Evolutionary conservation across 768 basidiomycete genomes (phyloP).

Genomic region (Termitomyces titanicus): DNA sequence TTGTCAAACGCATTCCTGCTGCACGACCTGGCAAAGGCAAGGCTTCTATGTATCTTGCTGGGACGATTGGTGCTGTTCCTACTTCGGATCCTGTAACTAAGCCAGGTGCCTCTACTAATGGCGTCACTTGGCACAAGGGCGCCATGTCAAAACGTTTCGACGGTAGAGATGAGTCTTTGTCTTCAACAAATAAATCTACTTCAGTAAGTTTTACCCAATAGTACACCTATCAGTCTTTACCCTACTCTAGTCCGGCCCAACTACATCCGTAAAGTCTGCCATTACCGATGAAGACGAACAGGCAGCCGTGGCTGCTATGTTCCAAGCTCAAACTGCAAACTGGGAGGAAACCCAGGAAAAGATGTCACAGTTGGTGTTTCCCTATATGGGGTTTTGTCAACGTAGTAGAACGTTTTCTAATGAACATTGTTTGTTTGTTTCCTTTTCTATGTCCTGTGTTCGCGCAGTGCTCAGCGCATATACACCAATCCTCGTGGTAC

Average conservation of each 20-base stretch:
- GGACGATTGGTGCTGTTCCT: constrained; percentile 37
- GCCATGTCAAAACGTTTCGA: constrained; percentile 91
- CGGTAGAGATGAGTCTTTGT: constrained; percentile 58
- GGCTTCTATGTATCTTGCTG: constrained; percentile 71
- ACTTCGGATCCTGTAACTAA: constrained; percentile 45
- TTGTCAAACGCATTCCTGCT: constrained; percentile 88
- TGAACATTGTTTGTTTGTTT: constrained; percentile 52
- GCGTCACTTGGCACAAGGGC: constrained; percentile 59
- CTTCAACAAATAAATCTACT: constrained; percentile 29
- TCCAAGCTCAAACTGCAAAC: constrained; percentile 87
- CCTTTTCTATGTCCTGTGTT: constrained; percentile 22
- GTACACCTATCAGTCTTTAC: constrained; percentile 3
- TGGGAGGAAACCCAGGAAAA: constrained; percentile 99
- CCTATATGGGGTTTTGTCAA: constrained; percentile 51
- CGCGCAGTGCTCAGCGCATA: constrained; percentile 63
- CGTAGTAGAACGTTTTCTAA: constrained; percentile 73
- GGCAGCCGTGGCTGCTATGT: constrained; percentile 98
- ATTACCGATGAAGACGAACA: constrained; percentile 77
- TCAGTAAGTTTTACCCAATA: constrained; percentile 21
- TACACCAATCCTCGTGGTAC: constrained; percentile 67
- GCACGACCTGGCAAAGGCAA: constrained; percentile 79
- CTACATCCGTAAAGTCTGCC: constrained; percentile 30
- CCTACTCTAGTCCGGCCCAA: constrained; percentile 22
- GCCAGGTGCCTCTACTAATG: constrained; percentile 27
- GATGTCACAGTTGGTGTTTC: constrained; percentile 96